Base-by-base conservation (phyloP, 345 rosid genomes). In the Bruguiera sexangula region DNA sequence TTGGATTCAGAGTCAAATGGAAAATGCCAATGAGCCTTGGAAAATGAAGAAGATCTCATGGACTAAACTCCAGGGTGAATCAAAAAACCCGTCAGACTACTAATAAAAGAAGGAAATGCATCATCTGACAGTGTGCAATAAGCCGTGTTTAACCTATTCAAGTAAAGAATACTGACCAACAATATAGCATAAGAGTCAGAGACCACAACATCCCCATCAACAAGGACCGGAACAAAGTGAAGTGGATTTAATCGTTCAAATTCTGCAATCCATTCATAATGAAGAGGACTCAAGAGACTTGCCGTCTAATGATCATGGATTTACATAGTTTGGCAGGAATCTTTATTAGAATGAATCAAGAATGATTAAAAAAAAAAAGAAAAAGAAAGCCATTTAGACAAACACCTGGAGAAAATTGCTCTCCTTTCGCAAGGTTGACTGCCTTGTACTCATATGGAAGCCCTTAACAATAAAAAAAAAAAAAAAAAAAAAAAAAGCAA, bases 111-210 rank as follows among this genome's bases (percentile, higher is more conserved):
- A 62, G 3, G 24, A 62, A 62, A 5, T 9, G 9, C 15, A 11
- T 16, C 4, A 43, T 43, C 15, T 0, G 2, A 13, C 50, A 11
- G 50, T 34, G 9, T 8, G 1, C 37, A 34, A 34, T 34, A 34
- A 1, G 37, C 10, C 1, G 9, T 43, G 50, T 43, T 43, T 43
- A 13, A 19, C 15, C 1, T 9, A 54, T 24, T 20, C 8, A 55
- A 60, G 65, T 53, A 19, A 31, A 65, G 67, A 64, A 46, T 36
- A 73, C 84, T 39, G 65, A 86, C 87, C 85, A 86, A 65, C 72
- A 82, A 75, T 51, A 86, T 84, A 1, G 85, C 90, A 71, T 43
- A 84, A 36, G 90, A 86, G 51, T 84, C 90, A 6, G 90, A 80
- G 62, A 84, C 73, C 55, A 78, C 74, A 59, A 78, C 68, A 67